Base-by-base conservation (phyloP, 441 rosid genomes). In the Gossypium aridum region DNA sequence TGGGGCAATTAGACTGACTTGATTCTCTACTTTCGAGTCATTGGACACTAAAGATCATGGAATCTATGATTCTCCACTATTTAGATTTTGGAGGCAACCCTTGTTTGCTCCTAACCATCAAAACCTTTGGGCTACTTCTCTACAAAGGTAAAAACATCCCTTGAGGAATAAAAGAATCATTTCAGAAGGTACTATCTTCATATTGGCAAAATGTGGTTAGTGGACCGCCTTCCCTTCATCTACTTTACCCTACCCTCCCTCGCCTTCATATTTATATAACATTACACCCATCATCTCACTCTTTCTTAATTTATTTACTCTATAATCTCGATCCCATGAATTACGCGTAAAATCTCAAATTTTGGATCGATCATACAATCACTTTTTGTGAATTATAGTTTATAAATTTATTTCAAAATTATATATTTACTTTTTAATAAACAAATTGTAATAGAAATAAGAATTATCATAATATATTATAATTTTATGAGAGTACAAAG, bases 11-110 rank as follows among this genome's bases (percentile, higher is more conserved):
- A 56, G 34, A 22, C 12, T 8, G 17, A 31, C 63, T 54, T 28
- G 67, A 61, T 43, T 22, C 45, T 12, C 57, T 22, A 61, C 75
- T 72, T 72, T 72, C 68, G 13, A 59, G 75, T 61, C 69, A 72
- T 12, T 72, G 5, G 25, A 61, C 68, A 61, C 75, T 61, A 47
- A n/a, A 6, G 57, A 19, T 45, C 43, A 19, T 47, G 16, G 75
- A 43, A 61, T 72, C 59, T 61, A 6, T 4, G 75, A 72, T 72
- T 72, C 59, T 72, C 60, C 75, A 59, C 67, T 59, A 59, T 56
- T 57, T 13, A 7, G 61, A 69, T 69, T n/a, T 51, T 23, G 66
- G 39, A 71, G 12, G n/a, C 45, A 72, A 5, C n/a, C 37, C 5
- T 14, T 59, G 56, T 45, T 72, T 71, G 17, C 19, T 34, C 9